Base-by-base conservation (phyloP, 2,329 filamentous ascomycete genomes). In the Penicillium vulpinum region DNA sequence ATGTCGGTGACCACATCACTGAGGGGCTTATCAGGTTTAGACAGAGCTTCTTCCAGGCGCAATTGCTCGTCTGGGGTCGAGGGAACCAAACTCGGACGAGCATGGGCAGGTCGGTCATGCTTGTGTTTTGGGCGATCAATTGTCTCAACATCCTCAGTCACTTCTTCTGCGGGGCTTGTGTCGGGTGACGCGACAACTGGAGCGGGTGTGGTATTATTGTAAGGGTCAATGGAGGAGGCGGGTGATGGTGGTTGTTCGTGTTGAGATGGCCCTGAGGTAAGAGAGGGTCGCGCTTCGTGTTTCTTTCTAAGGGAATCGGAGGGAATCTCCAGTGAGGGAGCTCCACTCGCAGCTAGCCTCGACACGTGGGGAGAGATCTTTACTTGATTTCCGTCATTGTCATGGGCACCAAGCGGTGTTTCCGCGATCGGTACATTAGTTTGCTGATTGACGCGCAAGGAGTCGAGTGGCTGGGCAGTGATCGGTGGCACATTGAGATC, bases 161-260 rank as follows among this genome's bases (percentile, higher is more conserved):
- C 60, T 51, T 91, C 88, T 53, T 88, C 84, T 53, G 89, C 88
- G 1, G 88, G 87, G 64, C 88, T 92, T 2, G 89, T 92, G 63
- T 88, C 87, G 1, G 88, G 85, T 1, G 89, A 92, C 7, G 81
- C 83, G 60, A 88, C 84, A 58, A 87, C 83, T 38, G 87, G 81
- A 35, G 82, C 83, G 2, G 90, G 88, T 0, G 90, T 94, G 22
- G 88, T 85, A 53, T 86, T 86, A 41, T 89, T 92, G 65, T 88
- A 87, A 2, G 87, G 83, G 31, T 81, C 85, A 53, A 84, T 77
- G 1, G 88, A 92, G 6, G 90, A 93, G 9, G 79, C 83, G 24
- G 84, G 83, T 10, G 77, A 78, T 35, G 77, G 71, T 21, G 75
- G 75, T 45, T 76, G 73, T 50, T 78, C 75, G 38, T 63, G 43